Conservation (phyloP, 805 yeast species). For the Candida loeiensis region DNA sequence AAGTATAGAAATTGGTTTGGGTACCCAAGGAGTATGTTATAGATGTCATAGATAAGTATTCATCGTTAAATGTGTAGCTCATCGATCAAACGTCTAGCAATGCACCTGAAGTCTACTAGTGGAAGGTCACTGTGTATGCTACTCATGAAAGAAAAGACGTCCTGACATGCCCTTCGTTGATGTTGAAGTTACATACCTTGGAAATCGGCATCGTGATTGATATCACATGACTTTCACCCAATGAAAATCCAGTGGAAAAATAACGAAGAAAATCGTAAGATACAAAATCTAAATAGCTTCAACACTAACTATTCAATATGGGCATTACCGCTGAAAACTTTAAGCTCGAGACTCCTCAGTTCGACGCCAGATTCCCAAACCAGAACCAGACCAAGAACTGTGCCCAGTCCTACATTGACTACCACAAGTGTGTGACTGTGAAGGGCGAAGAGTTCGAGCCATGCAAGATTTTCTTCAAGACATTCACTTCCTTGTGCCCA, state of each 20-base stretch:
- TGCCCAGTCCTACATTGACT: constrained; percentile 96
- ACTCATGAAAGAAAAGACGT: no score
- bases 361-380: constrained; percentile 94
- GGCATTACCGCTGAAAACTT: constrained; percentile 27
- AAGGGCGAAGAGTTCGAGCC: constrained; percentile 99
- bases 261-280: constrained; percentile 11
- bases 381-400: constrained; percentile 98
- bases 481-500: constrained; percentile 85
- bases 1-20: no score
- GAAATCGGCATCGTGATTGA: no score
- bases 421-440: constrained; percentile 93
- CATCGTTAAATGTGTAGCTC: no score
- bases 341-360: constrained; percentile 44
- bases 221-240: constrained; percentile 9
- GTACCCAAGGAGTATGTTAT: no score
- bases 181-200: no score
- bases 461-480: constrained; percentile 89
- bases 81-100: no score
- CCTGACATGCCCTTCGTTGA: no score
- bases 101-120: no score
- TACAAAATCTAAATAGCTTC: constrained; percentile 8
- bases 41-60: no score
- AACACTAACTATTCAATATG: constrained; percentile 13
- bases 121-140: no score
- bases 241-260: constrained; percentile 9